phyloP scores from a whole-genome alignment of 225 moss, liverwort and hornwort genomes.

The Pseudoscleropodium purum region DNA sequence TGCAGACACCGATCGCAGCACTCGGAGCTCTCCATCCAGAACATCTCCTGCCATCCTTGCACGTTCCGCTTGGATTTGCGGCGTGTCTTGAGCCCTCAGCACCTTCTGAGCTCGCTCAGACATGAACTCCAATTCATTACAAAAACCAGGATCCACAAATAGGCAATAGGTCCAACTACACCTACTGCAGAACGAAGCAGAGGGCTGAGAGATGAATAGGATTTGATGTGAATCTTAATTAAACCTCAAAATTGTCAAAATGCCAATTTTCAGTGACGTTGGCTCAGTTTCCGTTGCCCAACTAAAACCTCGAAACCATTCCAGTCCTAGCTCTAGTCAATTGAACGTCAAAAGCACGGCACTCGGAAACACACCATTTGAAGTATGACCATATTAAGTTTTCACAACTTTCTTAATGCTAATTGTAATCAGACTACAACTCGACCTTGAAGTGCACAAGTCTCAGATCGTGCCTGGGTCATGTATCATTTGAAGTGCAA shows the following conservation, averaged over 20 bases:
- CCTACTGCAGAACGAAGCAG: not conserved
- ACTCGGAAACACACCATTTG: not conserved
- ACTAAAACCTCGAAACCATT: not conserved
- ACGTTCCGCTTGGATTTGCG: conserved; percentile 14
- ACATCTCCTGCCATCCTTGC: conserved; percentile 27
- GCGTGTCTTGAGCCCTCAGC: conserved; percentile 5
- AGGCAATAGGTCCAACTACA: not conserved
- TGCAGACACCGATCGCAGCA: conserved; percentile 32
- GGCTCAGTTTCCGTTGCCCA: not conserved
- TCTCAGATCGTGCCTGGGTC: not conserved
- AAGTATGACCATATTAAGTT: not conserved
- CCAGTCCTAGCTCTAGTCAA: not conserved
- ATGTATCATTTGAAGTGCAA: not conserved
- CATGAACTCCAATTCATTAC: not conserved
- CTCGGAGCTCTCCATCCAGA: conserved; percentile 36
- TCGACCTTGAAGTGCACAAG: not conserved
- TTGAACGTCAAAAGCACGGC: not conserved
- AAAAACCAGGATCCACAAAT: not conserved
- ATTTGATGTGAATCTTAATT: not conserved
- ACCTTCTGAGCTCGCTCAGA: conserved; percentile 8
- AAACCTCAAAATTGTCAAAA: not conserved
- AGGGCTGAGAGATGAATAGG: not conserved
- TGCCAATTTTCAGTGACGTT: not conserved
- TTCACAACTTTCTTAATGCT: not conserved
- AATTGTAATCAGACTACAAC: not conserved